Percentiles rank a stretch among this genome's conserved stretches.
These are phyloP conservation scores for Cardamine occulta DNA, from an alignment of 345 rosid species.

Conservation along the genomic window DNA sequence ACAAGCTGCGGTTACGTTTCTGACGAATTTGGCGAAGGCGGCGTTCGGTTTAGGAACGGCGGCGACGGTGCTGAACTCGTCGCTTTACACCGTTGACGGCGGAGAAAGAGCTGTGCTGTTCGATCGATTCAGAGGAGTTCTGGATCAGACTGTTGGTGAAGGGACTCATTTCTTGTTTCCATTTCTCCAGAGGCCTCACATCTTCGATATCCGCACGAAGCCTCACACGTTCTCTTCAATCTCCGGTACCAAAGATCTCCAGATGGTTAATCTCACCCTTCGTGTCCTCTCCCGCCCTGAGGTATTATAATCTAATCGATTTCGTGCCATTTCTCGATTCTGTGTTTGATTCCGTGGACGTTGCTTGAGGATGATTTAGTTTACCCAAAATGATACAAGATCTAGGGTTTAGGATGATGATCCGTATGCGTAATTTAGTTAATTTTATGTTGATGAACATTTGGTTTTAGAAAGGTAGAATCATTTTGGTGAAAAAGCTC, in stretches of 20 bases:
- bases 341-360: neutral
- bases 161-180: slow-evolving; percentile 94
- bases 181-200: slow-evolving; percentile 80
- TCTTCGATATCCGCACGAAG: slow-evolving; percentile 83
- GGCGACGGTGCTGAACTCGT: slow-evolving; percentile 59
- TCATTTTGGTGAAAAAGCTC: neutral
- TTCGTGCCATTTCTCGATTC: neutral
- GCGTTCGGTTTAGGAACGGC: slow-evolving; percentile 84
- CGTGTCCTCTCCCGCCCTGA: slow-evolving; percentile 94
- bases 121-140: slow-evolving; percentile 88
- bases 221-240: slow-evolving; percentile 93
- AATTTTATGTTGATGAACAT: neutral
- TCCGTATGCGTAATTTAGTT: neutral
- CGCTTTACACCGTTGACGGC: slow-evolving; percentile 93
- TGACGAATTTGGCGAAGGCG: slow-evolving; percentile 68
- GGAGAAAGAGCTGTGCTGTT: slow-evolving; percentile 93
- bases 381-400: neutral
- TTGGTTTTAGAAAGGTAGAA: neutral
- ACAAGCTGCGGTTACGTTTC: slow-evolving; percentile 73
- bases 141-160: slow-evolving; percentile 82
- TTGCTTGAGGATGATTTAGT: neutral
- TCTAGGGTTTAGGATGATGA: slow-evolving; percentile 24
- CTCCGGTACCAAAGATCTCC: slow-evolving; percentile 99
- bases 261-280: slow-evolving; percentile 97
- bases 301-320: slow-evolving; percentile 33